Evolutionary conservation across 2,329 filamentous ascomycete species (phyloP), one percentile per base, ranked within the genome.

Genomic region (Ambrosiella xylebori): DNA sequence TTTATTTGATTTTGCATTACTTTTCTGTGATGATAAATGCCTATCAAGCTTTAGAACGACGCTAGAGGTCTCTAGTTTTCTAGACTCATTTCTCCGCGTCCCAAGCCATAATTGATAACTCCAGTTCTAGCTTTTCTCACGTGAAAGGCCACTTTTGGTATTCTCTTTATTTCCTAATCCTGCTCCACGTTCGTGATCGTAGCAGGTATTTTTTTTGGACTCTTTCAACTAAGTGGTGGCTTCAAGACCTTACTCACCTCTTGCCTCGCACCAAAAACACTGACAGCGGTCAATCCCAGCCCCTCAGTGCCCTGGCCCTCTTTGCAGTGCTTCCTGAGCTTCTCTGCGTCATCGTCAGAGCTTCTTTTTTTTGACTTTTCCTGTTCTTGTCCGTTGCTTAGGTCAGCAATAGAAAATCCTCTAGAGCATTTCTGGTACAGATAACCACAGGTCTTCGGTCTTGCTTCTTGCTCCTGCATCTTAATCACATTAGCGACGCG

Each of bases 271-370:
- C 47, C 8, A 51, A 51, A 51, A 51, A 51, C 47, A 51, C 12
- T 5, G 47, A 51, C 47, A 51, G 27, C 47, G 47, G 27, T 36
- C 27, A 15, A 11, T 5, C 11, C 27, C 47, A 51, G 47, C 47
- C 47, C 52, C 38, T 54, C 36, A 27, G 11, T 54, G 38, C 15
- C 38, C 15, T 54, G 17, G 38, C 37, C 37, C 15, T 54, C 41
- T 54, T 54, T 38, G 35, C 38, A 38, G 35, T 53, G 35, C 36
- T 15, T 40, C 51, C 15, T 41, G 35, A 15, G 52, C 52, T 54
- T 39, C 51, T 54, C 35, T 54, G 51, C 51, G 38, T 54, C 52
- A 41, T 54, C 38, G 52, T 54, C 52, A 54, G 52, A 54, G 52
- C 52, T 54, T 41, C 38, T 27, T 19, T 41, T 53, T 54, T 41